Evolutionary conservation across 805 yeast species (phyloP).

Genomic region (Metschnikowia kunwiensis): DNA sequence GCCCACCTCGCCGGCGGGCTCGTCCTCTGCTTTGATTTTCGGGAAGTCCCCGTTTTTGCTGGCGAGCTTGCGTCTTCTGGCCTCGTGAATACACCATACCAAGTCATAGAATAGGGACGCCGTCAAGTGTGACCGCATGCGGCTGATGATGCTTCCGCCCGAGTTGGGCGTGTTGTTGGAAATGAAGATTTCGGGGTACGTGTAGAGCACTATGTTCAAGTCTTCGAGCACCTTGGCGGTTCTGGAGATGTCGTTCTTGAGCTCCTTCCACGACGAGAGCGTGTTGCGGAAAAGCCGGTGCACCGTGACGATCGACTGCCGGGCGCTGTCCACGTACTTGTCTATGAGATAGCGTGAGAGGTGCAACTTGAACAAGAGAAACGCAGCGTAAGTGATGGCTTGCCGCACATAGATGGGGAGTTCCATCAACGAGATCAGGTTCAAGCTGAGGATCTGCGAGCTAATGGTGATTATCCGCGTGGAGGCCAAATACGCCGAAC

Average conservation of each 20-base stretch:
- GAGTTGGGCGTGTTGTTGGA: conserved; percentile 17
- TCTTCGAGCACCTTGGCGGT: conserved; percentile 90
- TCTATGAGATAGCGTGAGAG: conserved; percentile 70
- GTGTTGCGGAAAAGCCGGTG: conserved; percentile 86
- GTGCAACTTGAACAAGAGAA: conserved; percentile 76
- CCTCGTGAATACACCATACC: conserved; percentile 94
- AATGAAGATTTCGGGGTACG: conserved; percentile 80
- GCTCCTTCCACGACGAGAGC: conserved; percentile 85
- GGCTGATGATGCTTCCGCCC: conserved; percentile 56
- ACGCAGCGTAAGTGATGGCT: conserved; percentile 76
- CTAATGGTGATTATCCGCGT: conserved; percentile 78
- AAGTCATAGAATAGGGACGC: conserved; percentile 89
- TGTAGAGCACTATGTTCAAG: conserved; percentile 78
- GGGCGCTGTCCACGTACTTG: conserved; percentile 78
- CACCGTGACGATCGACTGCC: conserved; percentile 91
- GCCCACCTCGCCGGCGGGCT: conserved; percentile 10
- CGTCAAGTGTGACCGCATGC: conserved; percentile 90
- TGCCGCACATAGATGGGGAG: conserved; percentile 85
- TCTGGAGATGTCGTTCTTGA: conserved; percentile 85
- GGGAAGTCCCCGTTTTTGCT: conserved; percentile 25
- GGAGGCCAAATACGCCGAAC: conserved; percentile 74
- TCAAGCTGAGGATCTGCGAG: conserved; percentile 56
- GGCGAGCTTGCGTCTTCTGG: conserved; percentile 60
- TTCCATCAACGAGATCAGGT: conserved; percentile 69
- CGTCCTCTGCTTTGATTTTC: conserved; percentile 5